These are phyloP conservation scores for Paxillus involutus DNA, from an alignment of 768 basidiomycete species.

Conservation along the genomic window DNA sequence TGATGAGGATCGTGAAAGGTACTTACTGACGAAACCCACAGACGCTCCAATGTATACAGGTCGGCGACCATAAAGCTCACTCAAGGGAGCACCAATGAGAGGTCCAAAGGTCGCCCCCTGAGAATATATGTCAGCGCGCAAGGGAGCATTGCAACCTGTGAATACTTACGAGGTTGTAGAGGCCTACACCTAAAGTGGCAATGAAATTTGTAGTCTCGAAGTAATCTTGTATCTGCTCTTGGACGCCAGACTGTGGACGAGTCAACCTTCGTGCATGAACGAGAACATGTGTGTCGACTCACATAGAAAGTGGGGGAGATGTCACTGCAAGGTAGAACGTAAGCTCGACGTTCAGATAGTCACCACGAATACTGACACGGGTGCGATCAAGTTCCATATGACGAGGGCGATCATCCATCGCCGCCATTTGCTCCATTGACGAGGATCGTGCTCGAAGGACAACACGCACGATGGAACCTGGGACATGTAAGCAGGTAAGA, in stretches of 20 bases:
- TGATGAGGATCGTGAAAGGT: background rate
- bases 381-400: slow-evolving; percentile 29
- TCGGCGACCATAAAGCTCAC: slow-evolving; percentile 24
- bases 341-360: background rate
- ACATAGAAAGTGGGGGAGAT: slow-evolving; percentile 28
- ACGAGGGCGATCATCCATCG: slow-evolving; percentile 29
- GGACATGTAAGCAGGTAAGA: slow-evolving; percentile 15
- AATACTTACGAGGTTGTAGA: slow-evolving; percentile 19
- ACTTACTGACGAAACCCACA: slow-evolving; percentile 15
- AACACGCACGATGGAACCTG: slow-evolving; percentile 14
- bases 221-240: slow-evolving; percentile 26
- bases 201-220: slow-evolving; percentile 14
- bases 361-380: slow-evolving; percentile 19
- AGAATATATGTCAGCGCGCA: background rate
- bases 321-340: slow-evolving; percentile 15
- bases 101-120: slow-evolving; percentile 27
- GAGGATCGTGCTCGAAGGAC: slow-evolving; percentile 24
- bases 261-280: background rate
- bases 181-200: slow-evolving; percentile 19
- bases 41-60: slow-evolving; percentile 21
- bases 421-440: slow-evolving; percentile 26
- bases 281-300: background rate
- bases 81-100: slow-evolving; percentile 23
- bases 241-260: slow-evolving; percentile 22
- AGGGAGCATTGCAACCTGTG: background rate